Percentiles rank a stretch among this genome's conserved stretches.
phyloP scores from a whole-genome alignment of 2,329 filamentous ascomycete species.

The Ascochyta viciae-villosae region DNA sequence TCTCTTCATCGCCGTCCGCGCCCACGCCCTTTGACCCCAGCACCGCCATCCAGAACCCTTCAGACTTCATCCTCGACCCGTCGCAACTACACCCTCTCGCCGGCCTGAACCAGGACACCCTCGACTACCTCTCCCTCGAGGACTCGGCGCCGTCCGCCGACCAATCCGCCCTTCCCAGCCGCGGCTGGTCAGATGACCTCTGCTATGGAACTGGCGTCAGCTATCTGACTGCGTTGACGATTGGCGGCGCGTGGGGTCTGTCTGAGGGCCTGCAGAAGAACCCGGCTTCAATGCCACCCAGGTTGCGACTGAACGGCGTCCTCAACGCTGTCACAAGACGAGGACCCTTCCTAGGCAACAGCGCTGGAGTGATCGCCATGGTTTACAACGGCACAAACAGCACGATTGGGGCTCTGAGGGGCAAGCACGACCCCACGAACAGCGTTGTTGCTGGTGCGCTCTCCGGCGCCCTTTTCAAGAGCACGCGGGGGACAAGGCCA shows the following conservation, averaged over 20 bases:
- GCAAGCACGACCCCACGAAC: constrained; percentile 76
- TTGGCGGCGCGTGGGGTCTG: constrained; percentile 92
- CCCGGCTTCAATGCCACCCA: constrained; percentile 76
- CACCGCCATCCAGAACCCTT: constrained; percentile 75
- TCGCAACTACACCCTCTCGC: constrained; percentile 90
- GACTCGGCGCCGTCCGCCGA: constrained; percentile 85
- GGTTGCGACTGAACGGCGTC: constrained; percentile 90
- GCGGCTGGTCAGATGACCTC: constrained; percentile 97
- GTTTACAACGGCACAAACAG: constrained; percentile 80
- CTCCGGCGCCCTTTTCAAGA: constrained; percentile 96
- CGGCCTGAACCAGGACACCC: constrained; percentile 87
- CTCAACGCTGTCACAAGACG: constrained; percentile 92
- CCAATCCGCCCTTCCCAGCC: constrained; percentile 87
- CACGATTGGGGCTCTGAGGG: constrained; percentile 49
- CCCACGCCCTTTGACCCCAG: constrained; percentile 72
- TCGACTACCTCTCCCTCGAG: constrained; percentile 95
- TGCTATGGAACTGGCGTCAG: constrained; percentile 97
- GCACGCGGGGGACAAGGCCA: constrained; percentile 84
- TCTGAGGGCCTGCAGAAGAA: constrained; percentile 83
- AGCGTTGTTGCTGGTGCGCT: constrained; percentile 83
- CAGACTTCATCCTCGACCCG: constrained; percentile 89
- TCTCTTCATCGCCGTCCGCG: constrained; percentile 43
- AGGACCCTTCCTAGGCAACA: constrained; percentile 95
- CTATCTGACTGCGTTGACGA: constrained; percentile 83
- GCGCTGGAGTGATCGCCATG: constrained; percentile 92